A percentile compares a stretch with the other conserved stretches of the same genome.
Evolutionary conservation across 2,329 filamentous ascomycete species (phyloP).

Genomic region (Neobulgaria alba): DNA sequence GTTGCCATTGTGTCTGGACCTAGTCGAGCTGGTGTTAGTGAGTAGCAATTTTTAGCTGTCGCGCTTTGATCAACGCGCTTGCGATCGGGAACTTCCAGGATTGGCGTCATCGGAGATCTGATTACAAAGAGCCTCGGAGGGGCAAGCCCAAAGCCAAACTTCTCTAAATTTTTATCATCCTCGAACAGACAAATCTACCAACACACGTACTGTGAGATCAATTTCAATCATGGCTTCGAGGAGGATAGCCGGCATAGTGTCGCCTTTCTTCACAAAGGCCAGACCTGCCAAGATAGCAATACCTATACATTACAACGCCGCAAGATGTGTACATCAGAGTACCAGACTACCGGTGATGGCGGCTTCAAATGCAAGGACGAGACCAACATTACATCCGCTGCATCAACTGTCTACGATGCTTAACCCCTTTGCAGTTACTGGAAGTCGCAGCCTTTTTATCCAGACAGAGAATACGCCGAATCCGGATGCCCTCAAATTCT

Average conservation of each 20-base stretch:
- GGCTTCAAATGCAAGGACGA: constrained; percentile 36
- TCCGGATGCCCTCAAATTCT: constrained; percentile 90
- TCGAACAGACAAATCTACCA: background rate
- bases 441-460: constrained; percentile 80
- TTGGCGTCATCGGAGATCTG: background rate
- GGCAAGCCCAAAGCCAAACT: background rate
- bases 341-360: constrained; percentile 38
- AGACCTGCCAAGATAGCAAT: constrained; percentile 25
- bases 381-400: constrained; percentile 36
- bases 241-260: constrained; percentile 16
- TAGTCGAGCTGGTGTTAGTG: too few relatives aligned
- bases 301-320: constrained; percentile 24
- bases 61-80: too few relatives aligned
- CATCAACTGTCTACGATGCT: constrained; percentile 33
- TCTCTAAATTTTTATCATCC: too few relatives aligned
- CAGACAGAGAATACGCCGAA: constrained; percentile 95
- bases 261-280: constrained; percentile 16
- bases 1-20: too few relatives aligned
- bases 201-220: background rate
- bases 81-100: too few relatives aligned
- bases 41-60: too few relatives aligned
- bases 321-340: constrained; percentile 35
- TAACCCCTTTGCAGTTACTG: constrained; percentile 31
- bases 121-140: background rate
- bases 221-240: constrained; percentile 18